A percentile compares a stretch with the other conserved stretches of the same genome.
Evolutionary conservation across 257 asterid genomes (phyloP).

Genomic region (Ocimum tenuiflorum): DNA sequence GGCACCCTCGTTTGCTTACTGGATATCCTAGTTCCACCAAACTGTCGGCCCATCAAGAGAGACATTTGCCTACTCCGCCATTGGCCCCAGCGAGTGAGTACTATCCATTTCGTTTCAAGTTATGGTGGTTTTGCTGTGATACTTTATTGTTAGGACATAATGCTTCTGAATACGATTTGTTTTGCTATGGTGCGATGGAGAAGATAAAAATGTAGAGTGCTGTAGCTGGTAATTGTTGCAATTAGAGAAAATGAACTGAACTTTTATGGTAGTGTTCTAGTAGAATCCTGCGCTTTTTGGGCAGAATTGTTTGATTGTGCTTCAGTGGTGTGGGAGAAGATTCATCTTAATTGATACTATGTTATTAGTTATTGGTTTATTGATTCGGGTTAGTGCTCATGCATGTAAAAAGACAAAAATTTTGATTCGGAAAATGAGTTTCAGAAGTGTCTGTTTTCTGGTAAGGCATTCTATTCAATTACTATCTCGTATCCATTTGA

Average conservation of each 20-base stretch:
- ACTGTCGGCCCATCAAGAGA: slow-evolving; percentile 38
- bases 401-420: background rate
- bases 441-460: background rate
- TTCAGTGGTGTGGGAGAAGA: slow-evolving; percentile 9
- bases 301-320: background rate
- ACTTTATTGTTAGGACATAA: background rate
- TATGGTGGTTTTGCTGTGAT: background rate
- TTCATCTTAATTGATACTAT: slow-evolving; percentile 7
- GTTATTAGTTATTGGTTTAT: background rate
- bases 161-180: slow-evolving; percentile 12
- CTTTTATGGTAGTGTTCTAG: background rate
- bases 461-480: background rate
- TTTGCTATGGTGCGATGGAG: background rate
- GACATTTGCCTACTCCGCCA: slow-evolving; percentile 34
- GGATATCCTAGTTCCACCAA: slow-evolving; percentile 38
- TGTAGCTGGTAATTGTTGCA: background rate
- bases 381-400: background rate
- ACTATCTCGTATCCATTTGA: background rate
- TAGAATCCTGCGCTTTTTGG: background rate
- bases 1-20: slow-evolving; percentile 60
- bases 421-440: background rate
- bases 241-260: background rate
- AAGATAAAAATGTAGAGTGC: slow-evolving; percentile 8
- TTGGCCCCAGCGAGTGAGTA: slow-evolving; percentile 50
- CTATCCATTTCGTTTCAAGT: too few relatives aligned